Evolutionary conservation across 306 rosid species (phyloP).

Genomic region (Gillenia trifoliata): DNA sequence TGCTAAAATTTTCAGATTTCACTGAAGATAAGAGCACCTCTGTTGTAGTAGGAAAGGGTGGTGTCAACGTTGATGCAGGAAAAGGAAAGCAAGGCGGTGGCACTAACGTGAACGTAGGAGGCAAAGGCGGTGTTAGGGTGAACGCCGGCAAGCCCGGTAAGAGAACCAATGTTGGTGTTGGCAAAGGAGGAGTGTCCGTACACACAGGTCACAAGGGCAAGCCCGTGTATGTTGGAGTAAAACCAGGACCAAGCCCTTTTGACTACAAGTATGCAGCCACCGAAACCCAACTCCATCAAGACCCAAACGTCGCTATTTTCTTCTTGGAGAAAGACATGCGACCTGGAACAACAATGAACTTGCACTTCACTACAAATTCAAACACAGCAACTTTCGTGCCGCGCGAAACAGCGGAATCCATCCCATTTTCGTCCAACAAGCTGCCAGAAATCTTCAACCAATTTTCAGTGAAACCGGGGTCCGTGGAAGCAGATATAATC

Average conservation of each 20-base stretch:
- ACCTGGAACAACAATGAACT: constrained; percentile 31
- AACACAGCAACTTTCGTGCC: constrained; percentile 39
- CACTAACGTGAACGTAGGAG: constrained; percentile 46
- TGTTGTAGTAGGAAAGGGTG: constrained; percentile 48
- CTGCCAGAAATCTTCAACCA: constrained; percentile 26
- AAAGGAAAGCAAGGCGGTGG: constrained; percentile 24
- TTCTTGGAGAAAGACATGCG: constrained; percentile 60
- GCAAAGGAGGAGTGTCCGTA: constrained; percentile 70
- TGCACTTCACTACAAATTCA: constrained; percentile 43
- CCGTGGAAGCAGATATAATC: constrained; percentile 40
- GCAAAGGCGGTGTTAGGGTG: constrained; percentile 31
- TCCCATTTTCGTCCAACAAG: constrained; percentile 65
- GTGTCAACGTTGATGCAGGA: constrained; percentile 42
- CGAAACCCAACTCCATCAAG: constrained; percentile 47
- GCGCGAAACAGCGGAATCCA: constrained; percentile 31
- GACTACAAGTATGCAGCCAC: background rate
- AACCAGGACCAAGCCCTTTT: constrained; percentile 25
- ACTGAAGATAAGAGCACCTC: constrained; percentile 54
- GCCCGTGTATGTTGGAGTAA: constrained; percentile 44
- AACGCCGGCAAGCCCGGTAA: constrained; percentile 22
- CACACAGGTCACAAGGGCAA: constrained; percentile 49
- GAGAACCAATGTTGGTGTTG: constrained; percentile 41
- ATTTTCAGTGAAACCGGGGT: constrained; percentile 37
- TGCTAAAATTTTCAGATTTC: constrained; percentile 18
- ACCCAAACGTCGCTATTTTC: constrained; percentile 55